phyloP scores from a whole-genome alignment of 1,284 basidiomycete species.

The Trametes hirsuta region DNA sequence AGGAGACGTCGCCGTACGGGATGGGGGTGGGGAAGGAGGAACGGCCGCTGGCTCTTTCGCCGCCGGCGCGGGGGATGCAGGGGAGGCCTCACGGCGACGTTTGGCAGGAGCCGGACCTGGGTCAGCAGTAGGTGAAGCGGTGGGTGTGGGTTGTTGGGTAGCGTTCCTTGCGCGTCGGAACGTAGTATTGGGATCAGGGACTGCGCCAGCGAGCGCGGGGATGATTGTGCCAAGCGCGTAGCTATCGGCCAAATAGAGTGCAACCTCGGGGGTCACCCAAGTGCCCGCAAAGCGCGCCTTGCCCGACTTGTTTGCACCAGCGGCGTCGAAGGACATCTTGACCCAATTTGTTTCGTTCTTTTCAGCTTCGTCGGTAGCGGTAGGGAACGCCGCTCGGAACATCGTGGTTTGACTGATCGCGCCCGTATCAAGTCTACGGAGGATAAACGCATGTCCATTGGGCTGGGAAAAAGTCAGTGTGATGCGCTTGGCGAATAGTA shows the following conservation, averaged over 20 bases:
- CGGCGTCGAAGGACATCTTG: conserved; percentile 77
- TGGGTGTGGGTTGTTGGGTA: conserved; percentile 36
- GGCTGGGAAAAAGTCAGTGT: conserved; percentile 47
- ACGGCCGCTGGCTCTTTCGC: conserved; percentile 21
- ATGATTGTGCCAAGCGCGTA: conserved; percentile 70
- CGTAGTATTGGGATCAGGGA: conserved; percentile 75
- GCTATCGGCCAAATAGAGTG: conserved; percentile 61
- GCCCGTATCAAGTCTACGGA: conserved; percentile 94
- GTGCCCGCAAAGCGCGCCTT: conserved; percentile 86
- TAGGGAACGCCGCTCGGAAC: conserved; percentile 96
- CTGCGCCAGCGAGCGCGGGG: conserved; percentile 69
- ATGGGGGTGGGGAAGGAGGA: conserved; percentile 30
- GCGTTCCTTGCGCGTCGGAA: conserved; percentile 66
- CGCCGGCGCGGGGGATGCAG: conserved; percentile 37
- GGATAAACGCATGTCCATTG: conserved; percentile 87
- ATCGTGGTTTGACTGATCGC: conserved; percentile 96
- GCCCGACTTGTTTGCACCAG: conserved; percentile 82
- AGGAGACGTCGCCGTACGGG: conserved; percentile 27
- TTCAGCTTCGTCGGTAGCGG: conserved; percentile 80
- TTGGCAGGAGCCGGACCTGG: conserved; percentile 52
- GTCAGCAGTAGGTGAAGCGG: conserved; percentile 36
- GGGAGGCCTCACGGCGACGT: conserved; percentile 66
- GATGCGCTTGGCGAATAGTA: background rate
- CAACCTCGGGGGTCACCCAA: conserved; percentile 83
- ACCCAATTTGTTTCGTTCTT: conserved; percentile 86